These are phyloP conservation scores for Flaveria sonorensis DNA, from an alignment of 129 eudicot genomes.

Conservation along the genomic window DNA sequence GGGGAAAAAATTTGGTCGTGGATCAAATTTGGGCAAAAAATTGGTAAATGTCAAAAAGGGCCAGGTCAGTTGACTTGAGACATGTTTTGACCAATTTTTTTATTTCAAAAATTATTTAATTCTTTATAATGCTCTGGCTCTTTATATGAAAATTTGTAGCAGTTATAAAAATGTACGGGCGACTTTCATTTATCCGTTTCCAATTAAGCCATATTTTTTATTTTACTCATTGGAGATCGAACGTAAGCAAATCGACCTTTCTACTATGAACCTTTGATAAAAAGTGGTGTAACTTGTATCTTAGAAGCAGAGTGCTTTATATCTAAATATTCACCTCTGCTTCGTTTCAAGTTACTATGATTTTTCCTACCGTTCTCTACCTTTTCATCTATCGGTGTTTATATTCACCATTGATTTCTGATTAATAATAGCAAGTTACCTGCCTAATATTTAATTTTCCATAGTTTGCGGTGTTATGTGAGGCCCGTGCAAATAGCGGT, in stretches of 20 bases:
- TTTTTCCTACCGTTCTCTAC: no score
- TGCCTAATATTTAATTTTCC: neutral
- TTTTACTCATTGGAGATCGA: neutral
- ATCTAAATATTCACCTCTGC: neutral
- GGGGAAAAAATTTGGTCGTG: no score
- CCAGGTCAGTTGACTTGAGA: neutral
- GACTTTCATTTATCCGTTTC: no score
- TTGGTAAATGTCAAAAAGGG: neutral
- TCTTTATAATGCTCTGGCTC: neutral
- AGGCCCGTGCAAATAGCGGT: conserved; percentile 97
- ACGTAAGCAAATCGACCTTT: neutral
- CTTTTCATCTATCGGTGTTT: neutral
- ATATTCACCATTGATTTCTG: neutral
- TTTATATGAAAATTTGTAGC: neutral
- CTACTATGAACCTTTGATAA: no score
- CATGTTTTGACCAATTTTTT: neutral
- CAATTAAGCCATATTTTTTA: neutral
- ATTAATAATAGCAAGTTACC: neutral
- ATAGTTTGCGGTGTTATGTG: conserved; percentile 90
- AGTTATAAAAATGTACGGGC: neutral
- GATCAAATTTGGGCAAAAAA: neutral
- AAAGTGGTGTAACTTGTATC: neutral
- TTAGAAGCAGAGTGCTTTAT: neutral
- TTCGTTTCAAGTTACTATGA: neutral
- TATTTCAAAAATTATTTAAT: neutral